Evolutionary conservation across 306 rosid species (phyloP).

Genomic region (Cucumis cinereus): DNA sequence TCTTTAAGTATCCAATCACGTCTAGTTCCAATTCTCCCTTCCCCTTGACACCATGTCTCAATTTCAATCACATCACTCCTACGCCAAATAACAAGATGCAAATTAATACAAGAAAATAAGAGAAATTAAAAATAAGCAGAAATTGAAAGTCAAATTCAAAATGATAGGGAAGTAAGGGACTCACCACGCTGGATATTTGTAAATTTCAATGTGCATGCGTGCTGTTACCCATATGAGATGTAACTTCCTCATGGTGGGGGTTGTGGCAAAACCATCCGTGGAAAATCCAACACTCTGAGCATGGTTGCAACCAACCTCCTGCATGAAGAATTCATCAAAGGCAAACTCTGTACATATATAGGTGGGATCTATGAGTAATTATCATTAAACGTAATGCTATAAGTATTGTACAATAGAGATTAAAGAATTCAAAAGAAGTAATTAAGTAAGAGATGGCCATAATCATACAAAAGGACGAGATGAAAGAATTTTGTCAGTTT

Average conservation of each 20-base stretch:
- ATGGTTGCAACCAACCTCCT: slow-evolving; percentile 98
- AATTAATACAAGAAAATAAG: not conserved
- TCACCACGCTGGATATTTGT: slow-evolving; percentile 91
- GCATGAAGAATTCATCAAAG: slow-evolving; percentile 16
- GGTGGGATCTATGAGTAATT: not conserved
- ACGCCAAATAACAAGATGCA: slow-evolving; percentile 13
- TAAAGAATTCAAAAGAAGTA: not conserved
- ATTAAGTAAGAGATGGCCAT: not conserved
- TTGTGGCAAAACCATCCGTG: slow-evolving; percentile 88
- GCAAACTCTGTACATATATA: not conserved
- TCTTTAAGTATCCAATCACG: slow-evolving; percentile 90
- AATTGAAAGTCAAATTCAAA: not conserved
- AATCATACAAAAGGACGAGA: not conserved
- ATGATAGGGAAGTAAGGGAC: slow-evolving; percentile 14
- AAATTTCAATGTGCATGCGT: slow-evolving; percentile 97
- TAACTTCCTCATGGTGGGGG: slow-evolving; percentile 86
- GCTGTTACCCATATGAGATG: slow-evolving; percentile 98
- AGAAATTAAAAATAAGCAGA: not conserved
- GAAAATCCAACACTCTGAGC: slow-evolving; percentile 95
- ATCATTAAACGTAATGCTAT: not conserved
- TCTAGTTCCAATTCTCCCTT: slow-evolving; percentile 87
- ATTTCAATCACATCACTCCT: slow-evolving; percentile 97
- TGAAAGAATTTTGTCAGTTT: not conserved
- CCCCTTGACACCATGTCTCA: slow-evolving; percentile 93
- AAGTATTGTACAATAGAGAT: not conserved